These are phyloP conservation scores for Tricholoma bakamatsutake DNA, from an alignment of 768 basidiomycete genomes.

Conservation along the genomic window DNA sequence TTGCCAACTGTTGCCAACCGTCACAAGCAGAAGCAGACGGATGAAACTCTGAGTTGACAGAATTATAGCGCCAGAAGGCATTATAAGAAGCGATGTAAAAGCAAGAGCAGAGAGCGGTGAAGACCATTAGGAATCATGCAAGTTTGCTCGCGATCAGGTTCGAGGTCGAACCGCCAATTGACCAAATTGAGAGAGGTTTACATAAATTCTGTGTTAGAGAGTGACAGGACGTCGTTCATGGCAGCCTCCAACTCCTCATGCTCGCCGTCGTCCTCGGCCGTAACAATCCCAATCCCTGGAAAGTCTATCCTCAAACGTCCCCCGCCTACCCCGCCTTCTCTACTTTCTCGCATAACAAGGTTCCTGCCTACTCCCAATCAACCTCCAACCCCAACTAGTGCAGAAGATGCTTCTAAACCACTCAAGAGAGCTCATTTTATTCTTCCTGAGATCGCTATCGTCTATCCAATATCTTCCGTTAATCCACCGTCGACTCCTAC, in stretches of 20 bases:
- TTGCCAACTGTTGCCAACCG: too few species aligned
- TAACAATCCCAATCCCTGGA: conserved; percentile 73
- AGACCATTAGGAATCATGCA: too few species aligned
- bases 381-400: conserved; percentile 12
- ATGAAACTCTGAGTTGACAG: too few species aligned
- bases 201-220: not conserved
- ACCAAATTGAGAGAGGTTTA: not conserved
- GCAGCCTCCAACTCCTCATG: conserved; percentile 41
- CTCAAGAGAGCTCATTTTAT: conserved; percentile 91
- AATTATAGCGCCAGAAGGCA: too few species aligned
- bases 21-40: too few species aligned
- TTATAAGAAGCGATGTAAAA: too few species aligned
- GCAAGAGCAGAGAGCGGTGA: too few species aligned
- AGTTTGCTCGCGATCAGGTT: too few species aligned
- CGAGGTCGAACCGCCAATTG: too few species aligned
- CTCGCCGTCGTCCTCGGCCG: conserved; percentile 74
- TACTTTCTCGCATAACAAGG: conserved; percentile 69
- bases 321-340: conserved; percentile 57
- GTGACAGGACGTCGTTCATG: conserved; percentile 7
- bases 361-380: conserved; percentile 59
- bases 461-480: conserved; percentile 84
- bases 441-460: conserved; percentile 75
- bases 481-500: conserved; percentile 80
- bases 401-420: conserved; percentile 45
- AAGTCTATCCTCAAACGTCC: conserved; percentile 80